These are phyloP conservation scores for Cupressus sempervirens DNA, from an alignment of 75 land plant species.

Conservation along the genomic window DNA sequence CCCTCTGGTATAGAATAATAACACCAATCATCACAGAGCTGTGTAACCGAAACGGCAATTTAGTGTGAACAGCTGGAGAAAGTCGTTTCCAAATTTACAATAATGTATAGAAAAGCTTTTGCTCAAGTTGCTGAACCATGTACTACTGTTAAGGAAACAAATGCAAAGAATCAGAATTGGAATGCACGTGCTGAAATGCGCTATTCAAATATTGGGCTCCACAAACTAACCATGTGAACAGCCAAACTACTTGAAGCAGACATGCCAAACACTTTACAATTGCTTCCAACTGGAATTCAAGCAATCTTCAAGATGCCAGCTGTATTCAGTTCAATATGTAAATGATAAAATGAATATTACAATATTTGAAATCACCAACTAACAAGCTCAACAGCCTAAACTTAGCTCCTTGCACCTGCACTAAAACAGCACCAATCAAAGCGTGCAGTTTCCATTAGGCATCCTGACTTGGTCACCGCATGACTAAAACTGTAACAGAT, in stretches of 20 bases:
- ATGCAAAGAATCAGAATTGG: neutral
- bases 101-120: neutral
- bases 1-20: neutral
- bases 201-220: neutral
- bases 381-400: neutral
- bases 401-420: neutral
- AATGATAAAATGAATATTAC: constrained; percentile 6
- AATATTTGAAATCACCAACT: constrained; percentile 1
- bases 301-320: constrained; percentile 1
- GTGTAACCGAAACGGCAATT: neutral
- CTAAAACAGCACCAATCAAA: neutral
- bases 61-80: neutral
- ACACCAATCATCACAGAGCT: neutral
- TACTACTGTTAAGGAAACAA: neutral
- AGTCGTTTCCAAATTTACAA: neutral
- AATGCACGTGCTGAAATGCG: neutral
- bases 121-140: neutral
- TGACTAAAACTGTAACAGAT: neutral
- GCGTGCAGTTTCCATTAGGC: neutral
- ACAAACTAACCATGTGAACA: neutral
- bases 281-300: neutral
- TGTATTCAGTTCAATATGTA: neutral
- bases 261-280: neutral
- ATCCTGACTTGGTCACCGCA: neutral
- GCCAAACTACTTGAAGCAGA: neutral